These are phyloP conservation scores for Aspergillus asperescens DNA, from an alignment of 495 filamentous ascomycete species.

Conservation along the genomic window DNA sequence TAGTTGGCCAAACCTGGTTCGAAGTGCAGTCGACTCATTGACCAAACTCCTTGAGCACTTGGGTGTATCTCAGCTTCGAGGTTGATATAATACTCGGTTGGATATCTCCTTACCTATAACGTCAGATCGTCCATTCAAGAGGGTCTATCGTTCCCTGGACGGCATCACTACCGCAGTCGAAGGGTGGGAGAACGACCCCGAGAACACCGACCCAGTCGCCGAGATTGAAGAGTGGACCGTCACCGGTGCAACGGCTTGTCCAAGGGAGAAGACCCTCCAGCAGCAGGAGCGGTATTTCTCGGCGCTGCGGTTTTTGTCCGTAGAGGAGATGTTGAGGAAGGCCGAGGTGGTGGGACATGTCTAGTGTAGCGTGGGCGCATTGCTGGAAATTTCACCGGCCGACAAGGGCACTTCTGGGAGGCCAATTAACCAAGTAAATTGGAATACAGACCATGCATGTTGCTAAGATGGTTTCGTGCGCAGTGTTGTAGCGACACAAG, in stretches of 20 bases:
- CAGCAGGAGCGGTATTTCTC: constrained; percentile 12
- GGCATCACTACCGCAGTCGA: background rate
- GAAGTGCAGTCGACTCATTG: constrained; percentile 6
- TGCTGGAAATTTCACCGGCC: too few species aligned
- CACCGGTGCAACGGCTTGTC: constrained; percentile 4
- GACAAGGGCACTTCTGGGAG: too few species aligned
- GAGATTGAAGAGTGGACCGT: constrained; percentile 7
- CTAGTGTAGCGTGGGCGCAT: too few species aligned
- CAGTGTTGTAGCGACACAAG: too few species aligned
- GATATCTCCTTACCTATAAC: too few species aligned
- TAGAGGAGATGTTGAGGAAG: constrained; percentile 7
- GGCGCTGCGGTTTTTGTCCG: background rate
- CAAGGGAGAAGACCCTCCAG: constrained; percentile 5
- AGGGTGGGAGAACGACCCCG: background rate
- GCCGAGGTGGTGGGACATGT: background rate
- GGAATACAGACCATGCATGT: too few species aligned
- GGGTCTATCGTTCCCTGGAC: background rate
- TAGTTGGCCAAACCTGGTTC: background rate
- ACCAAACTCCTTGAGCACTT: background rate
- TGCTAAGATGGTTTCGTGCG: too few species aligned
- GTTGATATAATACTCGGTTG: background rate
- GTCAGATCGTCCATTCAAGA: constrained; percentile 6
- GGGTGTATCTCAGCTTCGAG: too few species aligned
- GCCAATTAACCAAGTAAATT: too few species aligned
- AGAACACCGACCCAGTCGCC: background rate